Percentiles rank a stretch among this genome's conserved stretches.
Conservation (phyloP, 805 yeast genomes). For the Ogataea neopini region DNA sequence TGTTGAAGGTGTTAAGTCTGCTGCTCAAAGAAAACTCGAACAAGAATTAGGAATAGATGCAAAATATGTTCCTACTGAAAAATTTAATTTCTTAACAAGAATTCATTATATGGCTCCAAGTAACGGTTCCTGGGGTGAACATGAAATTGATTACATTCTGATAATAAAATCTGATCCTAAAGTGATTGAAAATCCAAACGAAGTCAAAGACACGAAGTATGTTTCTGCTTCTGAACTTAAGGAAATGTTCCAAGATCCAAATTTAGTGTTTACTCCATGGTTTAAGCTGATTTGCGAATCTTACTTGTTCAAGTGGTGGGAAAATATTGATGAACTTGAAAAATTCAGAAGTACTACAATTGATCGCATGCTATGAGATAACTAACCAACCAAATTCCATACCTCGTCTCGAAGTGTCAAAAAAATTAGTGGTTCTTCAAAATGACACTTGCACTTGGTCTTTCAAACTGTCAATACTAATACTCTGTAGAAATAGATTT, state of each 20-base stretch:
- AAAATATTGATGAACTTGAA: constrained; percentile 58
- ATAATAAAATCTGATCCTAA: constrained; percentile 60
- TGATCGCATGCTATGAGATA: constrained; percentile 51
- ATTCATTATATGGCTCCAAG: constrained; percentile 92
- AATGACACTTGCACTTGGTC: neutral
- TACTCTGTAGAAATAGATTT: constrained; percentile 15
- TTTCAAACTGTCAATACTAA: constrained; percentile 4
- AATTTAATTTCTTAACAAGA: constrained; percentile 83
- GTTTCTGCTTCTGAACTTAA: constrained; percentile 69
- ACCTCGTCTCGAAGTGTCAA: no score
- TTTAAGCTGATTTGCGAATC: constrained; percentile 92
- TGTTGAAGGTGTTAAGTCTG: constrained; percentile 75
- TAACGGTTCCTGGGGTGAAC: constrained; percentile 90
- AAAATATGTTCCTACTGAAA: constrained; percentile 58
- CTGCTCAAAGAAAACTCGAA: constrained; percentile 88
- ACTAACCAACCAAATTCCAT: no score
- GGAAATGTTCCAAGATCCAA: constrained; percentile 68
- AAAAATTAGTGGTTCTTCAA: neutral
- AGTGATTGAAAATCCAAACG: constrained; percentile 66
- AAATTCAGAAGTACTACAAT: constrained; percentile 47
- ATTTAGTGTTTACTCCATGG: constrained; percentile 91
- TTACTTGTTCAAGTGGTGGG: constrained; percentile 95
- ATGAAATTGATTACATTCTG: constrained; percentile 93
- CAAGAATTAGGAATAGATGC: constrained; percentile 86
- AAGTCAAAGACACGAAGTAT: constrained; percentile 78